phyloP scores from a whole-genome alignment of 2,329 filamentous ascomycete genomes.

The Trichoderma sp. region DNA sequence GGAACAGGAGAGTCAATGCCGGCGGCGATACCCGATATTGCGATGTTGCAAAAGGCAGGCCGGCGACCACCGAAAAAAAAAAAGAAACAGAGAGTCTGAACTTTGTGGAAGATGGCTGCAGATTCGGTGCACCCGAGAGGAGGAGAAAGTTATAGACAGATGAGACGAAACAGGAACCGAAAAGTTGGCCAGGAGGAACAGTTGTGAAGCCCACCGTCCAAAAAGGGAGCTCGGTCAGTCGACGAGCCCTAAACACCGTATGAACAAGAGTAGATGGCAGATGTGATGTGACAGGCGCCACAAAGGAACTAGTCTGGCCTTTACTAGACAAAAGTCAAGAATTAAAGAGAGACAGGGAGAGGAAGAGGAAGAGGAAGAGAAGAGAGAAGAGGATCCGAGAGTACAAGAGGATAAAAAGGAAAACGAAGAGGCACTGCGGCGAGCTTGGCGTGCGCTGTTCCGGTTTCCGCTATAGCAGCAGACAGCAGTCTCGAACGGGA shows the following conservation, averaged over 20 bases:
- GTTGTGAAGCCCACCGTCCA: constrained; percentile 21
- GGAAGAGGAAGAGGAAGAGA: background rate
- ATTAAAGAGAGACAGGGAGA: background rate
- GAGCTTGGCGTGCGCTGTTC: constrained; percentile 22
- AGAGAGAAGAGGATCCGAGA: constrained; percentile 3
- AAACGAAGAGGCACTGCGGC: background rate
- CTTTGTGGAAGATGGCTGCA: constrained; percentile 1
- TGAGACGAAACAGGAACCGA: background rate
- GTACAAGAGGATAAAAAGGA: constrained; percentile 14
- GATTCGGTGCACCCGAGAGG: constrained; percentile 6
- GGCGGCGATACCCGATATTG: constrained; percentile 27
- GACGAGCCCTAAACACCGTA: constrained; percentile 2
- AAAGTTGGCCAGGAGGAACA: background rate
- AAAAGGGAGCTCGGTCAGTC: constrained; percentile 25
- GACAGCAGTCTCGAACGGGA: constrained; percentile 26
- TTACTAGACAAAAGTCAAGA: background rate
- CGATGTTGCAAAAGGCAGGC: constrained; percentile 4
- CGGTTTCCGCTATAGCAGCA: constrained; percentile 17
- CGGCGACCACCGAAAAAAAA: constrained; percentile 23
- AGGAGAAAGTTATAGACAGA: background rate
- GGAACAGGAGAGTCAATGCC: constrained; percentile 20
- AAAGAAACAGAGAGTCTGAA: background rate
- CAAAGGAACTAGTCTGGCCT: constrained; percentile 1
- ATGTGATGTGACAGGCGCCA: constrained; percentile 10
- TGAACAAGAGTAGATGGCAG: background rate